phyloP scores from a whole-genome alignment of 1,284 basidiomycete genomes.

The Ceratobasidium sp. region DNA sequence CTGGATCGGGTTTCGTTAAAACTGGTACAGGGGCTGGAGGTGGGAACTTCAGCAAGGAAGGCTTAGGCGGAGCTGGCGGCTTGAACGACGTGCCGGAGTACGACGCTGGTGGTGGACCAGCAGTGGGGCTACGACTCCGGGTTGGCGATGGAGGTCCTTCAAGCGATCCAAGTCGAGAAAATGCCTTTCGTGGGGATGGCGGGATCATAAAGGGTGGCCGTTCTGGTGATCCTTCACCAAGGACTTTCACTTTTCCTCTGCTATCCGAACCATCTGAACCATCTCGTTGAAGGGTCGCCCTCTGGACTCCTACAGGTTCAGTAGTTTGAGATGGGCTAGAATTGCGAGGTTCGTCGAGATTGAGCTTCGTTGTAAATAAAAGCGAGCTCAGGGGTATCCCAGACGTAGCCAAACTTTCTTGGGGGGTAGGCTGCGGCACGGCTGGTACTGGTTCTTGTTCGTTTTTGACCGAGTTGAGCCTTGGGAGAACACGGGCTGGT shows the following conservation, averaged over 20 bases:
- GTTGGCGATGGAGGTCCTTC: neutral
- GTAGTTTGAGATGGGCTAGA: too few relatives aligned
- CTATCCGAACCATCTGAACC: too few relatives aligned
- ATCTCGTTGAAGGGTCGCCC: too few relatives aligned
- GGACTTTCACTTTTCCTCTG: conserved; percentile 7
- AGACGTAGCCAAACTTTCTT: conserved; percentile 1
- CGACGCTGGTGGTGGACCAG: neutral
- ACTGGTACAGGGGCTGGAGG: neutral
- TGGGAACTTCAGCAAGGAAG: neutral
- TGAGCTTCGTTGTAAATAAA: conserved; percentile 25
- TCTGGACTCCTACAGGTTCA: too few relatives aligned
- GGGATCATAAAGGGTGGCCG: neutral
- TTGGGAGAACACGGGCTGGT: neutral
- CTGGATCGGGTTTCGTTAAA: neutral
- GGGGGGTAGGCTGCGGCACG: neutral
- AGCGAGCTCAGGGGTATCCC: conserved; percentile 11
- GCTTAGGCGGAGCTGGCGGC: conserved; percentile 3
- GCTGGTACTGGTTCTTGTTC: neutral
- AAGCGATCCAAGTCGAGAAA: neutral
- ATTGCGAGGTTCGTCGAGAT: neutral
- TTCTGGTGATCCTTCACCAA: neutral
- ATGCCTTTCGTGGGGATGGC: conserved; percentile 1
- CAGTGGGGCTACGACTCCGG: too few relatives aligned
- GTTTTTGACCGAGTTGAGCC: neutral
- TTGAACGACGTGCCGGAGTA: neutral